These are phyloP conservation scores for Rhizopus sp. DNA, from an alignment of 371 early-diverging fungal genomes.

Conservation along the genomic window DNA sequence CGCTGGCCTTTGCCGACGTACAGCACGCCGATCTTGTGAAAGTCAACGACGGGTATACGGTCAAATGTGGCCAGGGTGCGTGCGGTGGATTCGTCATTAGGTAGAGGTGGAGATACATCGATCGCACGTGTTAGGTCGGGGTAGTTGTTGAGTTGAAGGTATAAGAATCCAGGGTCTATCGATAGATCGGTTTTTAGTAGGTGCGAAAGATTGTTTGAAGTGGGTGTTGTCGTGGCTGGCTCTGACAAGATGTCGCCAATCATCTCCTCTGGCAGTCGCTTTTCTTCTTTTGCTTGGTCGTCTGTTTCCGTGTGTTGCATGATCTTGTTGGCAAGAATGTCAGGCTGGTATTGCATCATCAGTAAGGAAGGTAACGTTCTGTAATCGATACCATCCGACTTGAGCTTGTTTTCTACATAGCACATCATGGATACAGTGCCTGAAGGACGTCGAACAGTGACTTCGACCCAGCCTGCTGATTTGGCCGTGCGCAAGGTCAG, in stretches of 20 bases:
- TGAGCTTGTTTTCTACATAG: conserved; percentile 75
- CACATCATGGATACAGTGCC: conserved; percentile 75
- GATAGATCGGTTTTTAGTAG: conserved; percentile 50
- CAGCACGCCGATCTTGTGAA: conserved; percentile 93
- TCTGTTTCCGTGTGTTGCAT: conserved; percentile 4
- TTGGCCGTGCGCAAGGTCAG: conserved; percentile 72
- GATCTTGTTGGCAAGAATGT: conserved; percentile 29
- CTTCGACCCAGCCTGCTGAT: conserved; percentile 75
- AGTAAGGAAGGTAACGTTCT: conserved; percentile 59
- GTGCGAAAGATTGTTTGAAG: conserved; percentile 4
- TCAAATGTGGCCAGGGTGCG: conserved; percentile 85
- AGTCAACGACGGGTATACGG: conserved; percentile 87
- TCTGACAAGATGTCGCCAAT: conserved; percentile 10
- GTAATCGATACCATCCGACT: conserved; percentile 57
- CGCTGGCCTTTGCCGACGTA: conserved; percentile 88
- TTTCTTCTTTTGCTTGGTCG: background rate
- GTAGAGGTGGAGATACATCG: conserved; percentile 67
- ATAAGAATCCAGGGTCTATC: conserved; percentile 66
- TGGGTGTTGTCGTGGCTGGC: background rate
- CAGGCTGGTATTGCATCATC: conserved; percentile 62
- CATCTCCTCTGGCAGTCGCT: conserved; percentile 2
- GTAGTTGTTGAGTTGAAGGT: conserved; percentile 69
- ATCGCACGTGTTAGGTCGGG: conserved; percentile 63
- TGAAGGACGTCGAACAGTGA: conserved; percentile 82
- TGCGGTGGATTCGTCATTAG: conserved; percentile 74